Base-by-base conservation (phyloP, 768 basidiomycete genomes). In the Amylocystis lapponica region DNA sequence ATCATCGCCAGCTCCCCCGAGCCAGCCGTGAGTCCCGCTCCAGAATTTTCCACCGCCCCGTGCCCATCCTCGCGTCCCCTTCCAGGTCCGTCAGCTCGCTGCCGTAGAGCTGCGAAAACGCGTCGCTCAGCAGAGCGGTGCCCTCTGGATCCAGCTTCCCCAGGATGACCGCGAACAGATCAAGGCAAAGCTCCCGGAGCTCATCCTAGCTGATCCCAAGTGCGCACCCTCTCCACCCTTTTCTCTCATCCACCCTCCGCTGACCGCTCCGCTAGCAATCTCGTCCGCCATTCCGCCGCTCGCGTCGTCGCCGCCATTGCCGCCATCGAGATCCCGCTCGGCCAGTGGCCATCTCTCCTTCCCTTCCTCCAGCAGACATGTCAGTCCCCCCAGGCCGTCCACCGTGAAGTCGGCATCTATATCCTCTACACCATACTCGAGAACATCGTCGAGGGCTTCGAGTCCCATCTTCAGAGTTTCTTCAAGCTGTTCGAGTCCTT, bases 31-130 rank as follows among this genome's bases (percentile, higher is more conserved):
- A 63, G 92, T 75, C 19, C n/a, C n/a, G n/a, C n/a, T n/a, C n/a
- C n/a, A n/a, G n/a, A n/a, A n/a, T n/a, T 17, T 48, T 16, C 17
- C 27, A 39, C 45, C 36, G 19, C 22, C 17, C 35, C 31, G 19
- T n/a, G 31, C 22, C 22, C 22, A n/a, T 11, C 21, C 27, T 13
- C 13, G 4, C 16, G 4, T 29, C 25, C 11, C 29, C 10, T 4
- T 25, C 39, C 39, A 99, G 94, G 82, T 97, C 50, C 88, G 93
- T 48, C 96, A 99, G 79, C 77, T 99, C 17, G 90, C 94, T 36
- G 93, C 94, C 7, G 93, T 97, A 43, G 96, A 99, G 67, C 74
- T 97, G 61, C 78, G 95, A 55, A 99, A 99, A 73, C 87, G 95
- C 45, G 79, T 97, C 47, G 63, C 74, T 21, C 76, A 81, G 60